Evolutionary conservation across 164 flowering plant genomes (phyloP).

Genomic region (Aristolochia contorta): DNA sequence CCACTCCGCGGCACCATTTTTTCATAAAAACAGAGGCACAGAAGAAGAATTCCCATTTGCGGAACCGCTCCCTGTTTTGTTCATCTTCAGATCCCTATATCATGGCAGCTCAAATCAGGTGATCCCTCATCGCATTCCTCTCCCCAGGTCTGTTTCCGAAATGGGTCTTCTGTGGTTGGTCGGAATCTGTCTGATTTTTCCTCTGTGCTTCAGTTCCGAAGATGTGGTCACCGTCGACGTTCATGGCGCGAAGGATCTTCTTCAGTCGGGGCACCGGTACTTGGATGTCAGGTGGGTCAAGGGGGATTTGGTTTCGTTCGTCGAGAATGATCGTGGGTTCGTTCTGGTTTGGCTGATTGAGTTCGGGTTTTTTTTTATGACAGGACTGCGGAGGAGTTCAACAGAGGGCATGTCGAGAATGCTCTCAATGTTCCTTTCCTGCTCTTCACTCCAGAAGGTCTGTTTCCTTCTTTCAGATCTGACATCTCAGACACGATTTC

Average conservation of each 20-base stretch:
- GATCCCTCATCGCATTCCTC: no score
- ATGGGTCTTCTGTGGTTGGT: slow-evolving; percentile 12
- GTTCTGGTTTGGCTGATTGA: background rate
- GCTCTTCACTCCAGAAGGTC: slow-evolving; percentile 55
- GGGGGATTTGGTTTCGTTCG: background rate
- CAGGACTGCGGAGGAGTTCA: slow-evolving; percentile 78
- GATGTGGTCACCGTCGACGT: slow-evolving; percentile 57
- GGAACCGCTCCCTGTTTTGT: no score
- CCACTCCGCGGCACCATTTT: no score
- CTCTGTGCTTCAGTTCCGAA: slow-evolving; percentile 29
- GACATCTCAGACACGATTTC: background rate
- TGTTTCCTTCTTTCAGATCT: background rate
- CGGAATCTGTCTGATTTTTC: slow-evolving; percentile 5
- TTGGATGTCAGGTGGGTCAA: slow-evolving; percentile 56
- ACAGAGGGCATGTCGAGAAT: slow-evolving; percentile 34
- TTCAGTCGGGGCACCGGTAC: slow-evolving; percentile 45
- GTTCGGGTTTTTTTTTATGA: background rate
- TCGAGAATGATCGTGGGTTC: no score
- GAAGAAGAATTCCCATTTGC: no score
- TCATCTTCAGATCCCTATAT: no score
- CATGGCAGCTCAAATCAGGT: no score
- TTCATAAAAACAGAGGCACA: no score
- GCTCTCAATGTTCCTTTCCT: slow-evolving; percentile 45
- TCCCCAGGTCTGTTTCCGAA: background rate
- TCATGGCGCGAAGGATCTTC: slow-evolving; percentile 40